Evolutionary conservation across 345 rosid species (phyloP).

Genomic region (Eucalyptus sideroxylon): DNA sequence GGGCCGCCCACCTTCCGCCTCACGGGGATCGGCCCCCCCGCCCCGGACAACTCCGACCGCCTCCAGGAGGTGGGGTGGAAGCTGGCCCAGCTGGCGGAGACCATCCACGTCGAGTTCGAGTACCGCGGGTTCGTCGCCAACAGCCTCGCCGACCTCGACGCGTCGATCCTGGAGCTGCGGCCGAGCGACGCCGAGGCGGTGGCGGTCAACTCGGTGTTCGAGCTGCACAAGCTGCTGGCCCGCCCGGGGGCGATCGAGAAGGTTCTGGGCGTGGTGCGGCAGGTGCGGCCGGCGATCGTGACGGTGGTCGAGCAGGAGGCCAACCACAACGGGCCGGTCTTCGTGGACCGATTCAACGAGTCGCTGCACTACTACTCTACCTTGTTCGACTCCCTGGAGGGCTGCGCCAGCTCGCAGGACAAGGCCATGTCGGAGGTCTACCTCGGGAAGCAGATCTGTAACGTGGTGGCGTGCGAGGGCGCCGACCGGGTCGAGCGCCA

Average conservation of each 20-base stretch:
- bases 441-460: constrained; percentile 79
- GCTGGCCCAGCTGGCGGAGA: constrained; percentile 68
- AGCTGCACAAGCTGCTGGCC: constrained; percentile 55
- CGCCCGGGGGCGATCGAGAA: constrained; percentile 56
- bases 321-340: constrained; percentile 61
- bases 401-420: constrained; percentile 32
- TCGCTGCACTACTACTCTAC: constrained; percentile 79
- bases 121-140: constrained; percentile 70
- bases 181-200: constrained; percentile 48
- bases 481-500: constrained; percentile 71
- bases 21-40: constrained; percentile 79
- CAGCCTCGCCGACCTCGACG: constrained; percentile 72
- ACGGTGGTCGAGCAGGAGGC: constrained; percentile 87
- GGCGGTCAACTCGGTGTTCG: constrained; percentile 80
- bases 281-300: constrained; percentile 58
- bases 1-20: constrained; percentile 72
- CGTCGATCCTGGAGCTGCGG: constrained; percentile 54
- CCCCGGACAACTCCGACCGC: constrained; percentile 41
- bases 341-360: constrained; percentile 80
- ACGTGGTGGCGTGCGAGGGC: constrained; percentile 78
- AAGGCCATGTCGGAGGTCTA: constrained; percentile 72
- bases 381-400: constrained; percentile 74
- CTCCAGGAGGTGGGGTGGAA: constrained; percentile 69
- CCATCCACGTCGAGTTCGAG: constrained; percentile 57
- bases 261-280: constrained; percentile 43